Conservation (phyloP, 371 early-diverging fungal genomes). For the Circinella minor region DNA sequence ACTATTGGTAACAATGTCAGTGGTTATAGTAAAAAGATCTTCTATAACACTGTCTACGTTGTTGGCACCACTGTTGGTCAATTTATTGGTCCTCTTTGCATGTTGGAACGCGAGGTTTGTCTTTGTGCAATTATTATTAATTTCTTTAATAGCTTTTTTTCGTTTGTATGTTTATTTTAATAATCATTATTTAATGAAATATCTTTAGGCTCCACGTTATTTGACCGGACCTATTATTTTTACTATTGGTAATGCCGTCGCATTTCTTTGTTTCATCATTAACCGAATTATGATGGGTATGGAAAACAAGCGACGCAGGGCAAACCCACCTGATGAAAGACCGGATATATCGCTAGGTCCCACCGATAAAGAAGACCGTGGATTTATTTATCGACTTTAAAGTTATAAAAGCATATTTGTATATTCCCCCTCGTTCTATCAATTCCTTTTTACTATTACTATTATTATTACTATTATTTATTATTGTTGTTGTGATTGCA, state of each 20-base stretch:
- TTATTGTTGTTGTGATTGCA: no score
- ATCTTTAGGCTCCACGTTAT: slow-evolving; percentile 16
- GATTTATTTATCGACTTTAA: slow-evolving; percentile 43
- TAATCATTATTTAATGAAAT: no score
- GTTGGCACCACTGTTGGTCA: slow-evolving; percentile 37
- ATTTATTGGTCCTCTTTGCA: slow-evolving; percentile 42
- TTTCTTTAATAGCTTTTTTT: no score
- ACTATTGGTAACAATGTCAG: slow-evolving; percentile 36
- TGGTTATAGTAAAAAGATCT: slow-evolving; percentile 47
- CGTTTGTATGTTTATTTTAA: no score
- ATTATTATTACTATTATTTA: no score
- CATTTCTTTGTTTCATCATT: slow-evolving; percentile 27
- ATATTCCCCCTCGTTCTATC: no score
- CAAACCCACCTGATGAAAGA: slow-evolving; percentile 12
- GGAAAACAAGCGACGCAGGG: slow-evolving; percentile 21
- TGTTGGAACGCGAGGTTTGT: slow-evolving; percentile 19
- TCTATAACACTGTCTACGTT: slow-evolving; percentile 39
- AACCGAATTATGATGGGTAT: slow-evolving; percentile 25
- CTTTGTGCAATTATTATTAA: neutral
- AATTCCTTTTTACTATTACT: no score
- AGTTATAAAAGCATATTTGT: no score
- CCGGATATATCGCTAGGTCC: slow-evolving; percentile 34
- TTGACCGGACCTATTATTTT: slow-evolving; percentile 30
- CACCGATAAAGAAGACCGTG: slow-evolving; percentile 42
- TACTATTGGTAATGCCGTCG: slow-evolving; percentile 31